Evolutionary conservation across 345 rosid genomes (phyloP).

Genomic region (Eucalyptus shirleyi): DNA sequence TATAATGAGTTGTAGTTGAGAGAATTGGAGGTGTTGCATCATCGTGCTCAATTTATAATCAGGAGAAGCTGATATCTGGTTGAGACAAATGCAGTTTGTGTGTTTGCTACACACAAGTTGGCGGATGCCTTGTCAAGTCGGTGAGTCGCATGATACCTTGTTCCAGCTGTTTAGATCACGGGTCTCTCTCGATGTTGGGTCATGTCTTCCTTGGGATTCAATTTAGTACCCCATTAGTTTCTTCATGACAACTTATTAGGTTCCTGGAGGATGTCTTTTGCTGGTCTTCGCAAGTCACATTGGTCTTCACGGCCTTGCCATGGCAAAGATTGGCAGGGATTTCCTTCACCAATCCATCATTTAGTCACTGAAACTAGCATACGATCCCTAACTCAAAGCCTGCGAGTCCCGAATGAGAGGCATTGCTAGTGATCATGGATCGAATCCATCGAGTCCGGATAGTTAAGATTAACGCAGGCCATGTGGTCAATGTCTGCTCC

Average conservation of each 20-base stretch:
- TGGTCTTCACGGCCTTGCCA: neutral
- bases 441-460: neutral
- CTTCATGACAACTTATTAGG: neutral
- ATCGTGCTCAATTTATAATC: neutral
- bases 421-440: neutral
- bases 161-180: neutral
- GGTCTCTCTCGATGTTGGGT: neutral
- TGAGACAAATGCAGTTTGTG: neutral
- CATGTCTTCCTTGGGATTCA: neutral
- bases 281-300: neutral
- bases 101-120: neutral
- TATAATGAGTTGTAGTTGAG: neutral
- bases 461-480: neutral
- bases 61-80: neutral
- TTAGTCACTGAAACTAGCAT: neutral
- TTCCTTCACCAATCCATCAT: neutral
- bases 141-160: neutral
- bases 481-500: neutral
- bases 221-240: neutral
- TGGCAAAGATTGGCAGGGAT: neutral
- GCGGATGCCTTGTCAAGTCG: fast-evolving
- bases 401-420: neutral
- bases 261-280: neutral
- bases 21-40: neutral
- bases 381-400: neutral